Base-by-base conservation (phyloP, 2,329 filamentous ascomycete genomes). In the Septoria linicola region DNA sequence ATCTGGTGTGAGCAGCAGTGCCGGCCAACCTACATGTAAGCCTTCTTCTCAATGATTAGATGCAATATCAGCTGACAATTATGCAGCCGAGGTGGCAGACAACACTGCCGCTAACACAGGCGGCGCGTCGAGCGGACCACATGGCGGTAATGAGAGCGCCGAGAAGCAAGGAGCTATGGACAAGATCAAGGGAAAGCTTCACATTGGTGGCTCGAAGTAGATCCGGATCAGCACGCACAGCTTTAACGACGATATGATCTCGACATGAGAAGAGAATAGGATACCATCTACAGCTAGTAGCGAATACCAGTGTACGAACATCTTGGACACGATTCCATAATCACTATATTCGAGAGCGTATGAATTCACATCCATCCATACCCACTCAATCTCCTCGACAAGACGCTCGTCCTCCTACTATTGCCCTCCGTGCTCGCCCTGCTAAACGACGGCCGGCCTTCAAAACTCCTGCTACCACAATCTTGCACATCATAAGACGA, bases 91-190 rank as follows among this genome's bases (percentile, higher is more conserved):
- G 36, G 19, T 47, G 4, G 42, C 50, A 8, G 55, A 60, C 41
- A 68, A 68, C 57, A 66, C 64, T 10, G 55, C 56, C n/a, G 53
- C 53, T 34, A 66, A 66, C 53, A 62, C 60, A 10, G 61, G 64
- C 8, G 51, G 51, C 20, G 60, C 58, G 3, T 43, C 53, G 8
- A 23, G 45, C 20, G 54, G 52, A 13, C 51, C 56, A 21, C 10
- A 37, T 14, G 47, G 40, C 27, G 17, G 45, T 32, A 40, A 25
- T 21, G 52, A 45, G 3, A 43, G 44, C 10, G 49, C 54, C 31
- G 45, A 58, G 16, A 68, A 66, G 59, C 53, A 59, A 49, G 60
- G 58, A 11, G 31, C 64, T 19, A 43, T 58, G 23, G 59, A 64
- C 8, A 63, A 62, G 51, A 49, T 64, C 49, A 64, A 63, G 60